Evolutionary conservation across 1,284 basidiomycete genomes (phyloP), one percentile per base, ranked within the genome.

Genomic region (Schizopora paradoxa): DNA sequence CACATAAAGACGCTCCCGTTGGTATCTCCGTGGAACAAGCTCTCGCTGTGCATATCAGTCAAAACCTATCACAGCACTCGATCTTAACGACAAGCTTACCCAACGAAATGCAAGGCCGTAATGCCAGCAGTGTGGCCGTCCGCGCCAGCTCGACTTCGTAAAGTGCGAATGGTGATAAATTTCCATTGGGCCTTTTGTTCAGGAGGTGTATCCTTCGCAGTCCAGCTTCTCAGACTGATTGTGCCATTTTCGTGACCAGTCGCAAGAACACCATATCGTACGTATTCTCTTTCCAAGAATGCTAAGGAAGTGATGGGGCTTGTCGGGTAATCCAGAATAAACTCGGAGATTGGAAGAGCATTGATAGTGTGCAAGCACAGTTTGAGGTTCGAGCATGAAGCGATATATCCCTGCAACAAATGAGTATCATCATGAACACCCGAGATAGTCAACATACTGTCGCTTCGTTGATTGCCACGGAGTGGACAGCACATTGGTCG

Each of bases 301-400:
- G 83, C 77, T 32, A 92, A 58, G 0, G 83, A 78, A 0, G 80
- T 82, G 39, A 87, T 74, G 28, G 43, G 39, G 28, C 51, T 47
- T 19, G 45, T 14, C 22, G 48, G 43, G 19, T 41, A 29, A 16
- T 66, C 61, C 14, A 63, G 66, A 0, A 68, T 67, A 5, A 90
- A 71, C 11, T 67, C 73, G 0, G 77, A 78, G 48, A 92, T 82
- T 1, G 75, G 76, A 19, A 84, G 73, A 0, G 76, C 90, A 55
- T 93, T 93, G 66, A 93, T 76, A 1, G 86, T 91, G 62, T 91
- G 88, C 8, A 93, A 60, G 58, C 77, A 80, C 4, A 93, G 65
- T 35, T 76, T 76, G 1, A 72, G 64, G 14, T 71, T 66, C 2
- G 87, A 89, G 53, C 85, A 91, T 0, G 89, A 87, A 1, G 87